Evolutionary conservation across 768 basidiomycete species (phyloP), one percentile per base, ranked within the genome.

Genomic region (Pluteus cervinus): DNA sequence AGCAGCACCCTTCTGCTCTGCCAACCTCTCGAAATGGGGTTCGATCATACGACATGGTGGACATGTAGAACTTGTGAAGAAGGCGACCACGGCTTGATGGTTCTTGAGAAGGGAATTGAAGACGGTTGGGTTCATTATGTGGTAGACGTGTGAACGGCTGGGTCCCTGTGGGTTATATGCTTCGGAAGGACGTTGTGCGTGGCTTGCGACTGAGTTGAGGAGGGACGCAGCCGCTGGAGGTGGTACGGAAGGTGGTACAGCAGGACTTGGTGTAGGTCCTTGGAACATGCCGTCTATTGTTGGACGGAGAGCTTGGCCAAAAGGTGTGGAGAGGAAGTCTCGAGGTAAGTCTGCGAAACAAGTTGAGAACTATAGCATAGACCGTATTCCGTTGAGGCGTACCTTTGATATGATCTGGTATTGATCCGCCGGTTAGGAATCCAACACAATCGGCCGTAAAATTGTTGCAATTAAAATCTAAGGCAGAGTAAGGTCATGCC

Each of bases 391-490:
- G n/a, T 17, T 29, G n/a, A 14, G 24, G 54, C 66, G 38, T 46
- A 82, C 91, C 84, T 61, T 76, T 86, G 45, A 97, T 87, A 59
- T 79, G 90, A 3, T 68, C 46, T 3, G 92, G 92, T 37, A 96
- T 86, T 11, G 77, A 76, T 3, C 70, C 70, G 20, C 91, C 90
- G 0, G 88, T 94, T 33, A 97, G 60, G 53, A 96, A 92, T 2
- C 85, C 90, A 23, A 90, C 62, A 41, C 79, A 79, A 46, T 94
- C 90, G 42, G 83, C 88, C 2, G 90, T 92, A 47, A 97, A 97
- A 2, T 87, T 85, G 57, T 97, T 97, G 59, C 92, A 96, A 51
- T 96, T 96, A 47, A 93, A 93, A 29, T 94, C 89, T 83, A 44
- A 10, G 23, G 35, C 14, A 34, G 36, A 29, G 30, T 22, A 24